Percentiles rank a stretch among this genome's conserved stretches.
Conservation (phyloP, 306 rosid species). For the Medicago arabica region DNA sequence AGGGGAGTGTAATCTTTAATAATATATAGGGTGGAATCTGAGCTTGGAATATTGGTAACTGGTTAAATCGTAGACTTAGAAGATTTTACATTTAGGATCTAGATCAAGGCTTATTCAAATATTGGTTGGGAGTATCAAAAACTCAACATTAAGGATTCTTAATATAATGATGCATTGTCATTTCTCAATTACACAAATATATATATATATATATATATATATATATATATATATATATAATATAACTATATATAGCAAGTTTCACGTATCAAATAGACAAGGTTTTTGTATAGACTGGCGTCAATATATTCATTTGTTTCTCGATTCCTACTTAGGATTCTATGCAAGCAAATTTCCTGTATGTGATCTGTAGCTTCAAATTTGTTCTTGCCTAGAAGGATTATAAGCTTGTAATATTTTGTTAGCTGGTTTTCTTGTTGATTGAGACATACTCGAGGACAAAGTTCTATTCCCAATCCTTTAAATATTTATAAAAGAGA, state of each 20-base stretch:
- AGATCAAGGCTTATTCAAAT: too few relatives aligned
- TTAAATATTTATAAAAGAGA: background rate
- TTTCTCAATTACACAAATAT: too few relatives aligned
- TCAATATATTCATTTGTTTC: too few relatives aligned
- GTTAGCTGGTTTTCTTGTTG: conserved; percentile 4
- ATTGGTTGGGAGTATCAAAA: background rate
- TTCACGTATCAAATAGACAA: background rate
- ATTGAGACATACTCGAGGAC: background rate
- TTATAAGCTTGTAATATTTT: background rate
- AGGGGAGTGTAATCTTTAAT: too few relatives aligned
- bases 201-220: too few relatives aligned
- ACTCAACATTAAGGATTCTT: background rate
- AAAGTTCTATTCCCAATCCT: background rate
- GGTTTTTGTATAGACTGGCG: too few relatives aligned
- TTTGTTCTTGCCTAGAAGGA: conserved; percentile 27
- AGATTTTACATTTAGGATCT: too few relatives aligned
- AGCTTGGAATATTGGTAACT: background rate
- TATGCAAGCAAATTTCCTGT: conserved; percentile 3
- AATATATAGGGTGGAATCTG: background rate
- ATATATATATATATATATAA: too few relatives aligned
- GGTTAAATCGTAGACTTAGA: background rate
- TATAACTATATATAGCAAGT: background rate
- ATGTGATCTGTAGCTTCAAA: conserved; percentile 21
- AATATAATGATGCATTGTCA: background rate
- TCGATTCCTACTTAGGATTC: too few relatives aligned